Evolutionary conservation across 148 eudicot genomes (phyloP), one percentile per base, ranked within the genome.

Genomic region (Euryodendron excelsum): DNA sequence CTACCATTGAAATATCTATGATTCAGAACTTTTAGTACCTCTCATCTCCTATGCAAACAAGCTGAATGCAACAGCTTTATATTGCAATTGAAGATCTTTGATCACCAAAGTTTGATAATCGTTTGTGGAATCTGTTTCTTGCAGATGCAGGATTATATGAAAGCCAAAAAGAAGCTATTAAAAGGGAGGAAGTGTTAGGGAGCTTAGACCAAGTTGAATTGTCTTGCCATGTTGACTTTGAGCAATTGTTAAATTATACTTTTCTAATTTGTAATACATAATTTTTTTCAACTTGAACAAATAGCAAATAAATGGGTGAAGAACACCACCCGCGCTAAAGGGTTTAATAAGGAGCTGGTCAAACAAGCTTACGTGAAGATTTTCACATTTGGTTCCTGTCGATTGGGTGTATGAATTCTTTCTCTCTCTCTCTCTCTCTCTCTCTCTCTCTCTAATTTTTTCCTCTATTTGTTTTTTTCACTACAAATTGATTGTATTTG

Each of bases 121-220:
- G n/a, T n/a, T 47, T 77, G 28, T 34, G 44, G 23, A 21, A 33
- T 68, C 78, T 80, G 86, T 78, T 58, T 69, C 67, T 84, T 11
- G 72, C 62, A 47, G 79, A 77, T 78, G 73, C 64, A 13, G 79
- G 79, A 39, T 53, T 80, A 28, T 80, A 77, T 74, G 83, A 84
- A 48, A 56, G 76, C 23, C 61, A 56, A 45, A 84, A 80, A 78
- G 97, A 93, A 76, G 89, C 98, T 3, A 86, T 93, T 39, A 83
- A 85, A 25, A 87, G 98, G 85, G 99, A 96, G 84, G 98, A 91
- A 80, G 99, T 96, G 79, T 90, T 96, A 53, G 99, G 99, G 15
- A 89, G 97, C 82, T 79, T 96, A 23, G 99, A 96, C 79, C 99
- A 96, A 98, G 99, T 93, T 74, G 69, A 62, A 25, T 60, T 61